Evolutionary conservation across 148 eudicot species (phyloP).

Genomic region (Heliamphora exappendiculata): DNA sequence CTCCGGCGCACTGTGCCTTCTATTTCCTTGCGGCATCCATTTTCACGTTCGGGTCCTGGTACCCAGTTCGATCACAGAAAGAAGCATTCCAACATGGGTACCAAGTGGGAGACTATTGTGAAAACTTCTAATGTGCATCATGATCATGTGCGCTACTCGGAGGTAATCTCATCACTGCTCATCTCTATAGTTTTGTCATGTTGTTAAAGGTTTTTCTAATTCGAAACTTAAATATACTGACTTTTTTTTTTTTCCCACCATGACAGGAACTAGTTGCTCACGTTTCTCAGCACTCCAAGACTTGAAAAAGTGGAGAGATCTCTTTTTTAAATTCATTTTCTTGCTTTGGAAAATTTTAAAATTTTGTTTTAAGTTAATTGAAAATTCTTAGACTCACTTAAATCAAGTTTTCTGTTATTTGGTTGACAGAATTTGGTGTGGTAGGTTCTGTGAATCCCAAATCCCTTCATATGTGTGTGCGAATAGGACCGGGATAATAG

Average conservation of each 20-base stretch:
- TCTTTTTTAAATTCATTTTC: background rate
- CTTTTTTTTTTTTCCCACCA: background rate
- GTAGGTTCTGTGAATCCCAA: background rate
- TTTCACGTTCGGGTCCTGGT: constrained; percentile 27
- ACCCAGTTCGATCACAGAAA: constrained; percentile 33
- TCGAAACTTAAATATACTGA: background rate
- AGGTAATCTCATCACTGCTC: constrained; percentile 39
- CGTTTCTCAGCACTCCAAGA: constrained; percentile 27
- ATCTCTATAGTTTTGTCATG: background rate
- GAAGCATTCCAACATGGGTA: constrained; percentile 27
- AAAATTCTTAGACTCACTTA: background rate
- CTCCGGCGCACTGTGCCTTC: constrained; percentile 70
- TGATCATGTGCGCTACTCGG: constrained; percentile 77
- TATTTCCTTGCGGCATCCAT: constrained; percentile 50
- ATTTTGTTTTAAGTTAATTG: background rate
- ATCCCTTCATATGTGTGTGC: background rate
- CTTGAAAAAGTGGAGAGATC: constrained; percentile 23
- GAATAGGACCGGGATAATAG: background rate
- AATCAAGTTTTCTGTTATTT: background rate
- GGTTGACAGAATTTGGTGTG: background rate
- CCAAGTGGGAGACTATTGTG: constrained; percentile 95
- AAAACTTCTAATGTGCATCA: constrained; percentile 64
- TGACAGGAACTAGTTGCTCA: constrained; percentile 64
- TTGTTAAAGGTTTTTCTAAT: background rate
- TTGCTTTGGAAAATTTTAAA: background rate